Evolutionary conservation across 2,329 filamentous ascomycete species (phyloP), one percentile per base, ranked within the genome.

Genomic region (Monilinia polystroma): DNA sequence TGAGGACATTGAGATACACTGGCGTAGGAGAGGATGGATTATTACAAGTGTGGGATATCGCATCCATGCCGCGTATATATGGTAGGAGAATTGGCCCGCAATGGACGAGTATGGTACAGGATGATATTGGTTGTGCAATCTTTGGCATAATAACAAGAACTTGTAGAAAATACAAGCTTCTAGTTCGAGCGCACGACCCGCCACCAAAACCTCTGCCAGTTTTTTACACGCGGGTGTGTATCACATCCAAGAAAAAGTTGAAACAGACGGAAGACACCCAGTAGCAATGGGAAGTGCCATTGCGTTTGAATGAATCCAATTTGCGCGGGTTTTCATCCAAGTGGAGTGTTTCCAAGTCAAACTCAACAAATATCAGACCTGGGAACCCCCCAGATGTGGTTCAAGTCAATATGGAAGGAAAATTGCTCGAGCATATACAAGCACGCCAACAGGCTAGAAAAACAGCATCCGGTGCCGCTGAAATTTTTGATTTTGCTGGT

Each of bases 31-130:
- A 63, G 3, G 23, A 53, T 29, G 38, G 26, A 8, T 4, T n/a
- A 5, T n/a, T 53, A n/a, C 59, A 63, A 38, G 47, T 26, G 3
- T 63, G 59, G 59, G 59, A 63, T 10, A n/a, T 32, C 10, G 53
- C 59, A 10, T 12, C n/a, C 12, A 4, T 6, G 1, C 3, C 23
- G 20, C 16, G 59, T 18, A 26, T n/a, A 20, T 47, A 63, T 63
- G 59, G 47, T 2, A 51, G 59, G n/a, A 63, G 26, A 32, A 41
- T 53, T 38, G 18, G 10, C n/a, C 79, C 77, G 81, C n/a, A 20
- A 18, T 63, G 49, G 47, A 12, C 59, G 29, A 23, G n/a, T 4
- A 20, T 63, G 18, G 7, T 53, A 4, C 32, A 53, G 12, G 59
- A 63, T 29, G 51, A 52, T 14, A 10, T 20, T 1, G 49, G 49